These are phyloP conservation scores for Colletotrichum sp. DNA, from an alignment of 2,329 filamentous ascomycete genomes.

Conservation along the genomic window DNA sequence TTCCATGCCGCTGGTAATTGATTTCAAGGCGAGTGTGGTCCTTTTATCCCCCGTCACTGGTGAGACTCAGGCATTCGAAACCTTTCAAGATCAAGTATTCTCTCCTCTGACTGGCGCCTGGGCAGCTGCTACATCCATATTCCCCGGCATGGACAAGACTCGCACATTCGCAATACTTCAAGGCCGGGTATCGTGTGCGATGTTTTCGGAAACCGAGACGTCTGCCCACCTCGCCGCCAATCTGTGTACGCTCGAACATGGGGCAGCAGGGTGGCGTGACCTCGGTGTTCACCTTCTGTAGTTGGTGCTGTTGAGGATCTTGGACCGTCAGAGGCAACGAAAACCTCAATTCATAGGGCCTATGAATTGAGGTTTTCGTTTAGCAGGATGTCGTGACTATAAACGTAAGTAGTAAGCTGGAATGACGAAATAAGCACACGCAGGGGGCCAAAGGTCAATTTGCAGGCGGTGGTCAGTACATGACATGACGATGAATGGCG, in stretches of 20 bases:
- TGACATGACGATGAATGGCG: background rate
- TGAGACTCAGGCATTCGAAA: background rate
- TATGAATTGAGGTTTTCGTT: fast-evolving
- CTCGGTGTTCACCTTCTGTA: background rate
- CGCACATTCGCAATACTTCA: fast-evolving
- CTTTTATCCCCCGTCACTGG: background rate
- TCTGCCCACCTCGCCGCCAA: background rate
- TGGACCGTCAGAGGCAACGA: too few relatives aligned
- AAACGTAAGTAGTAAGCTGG: too few relatives aligned
- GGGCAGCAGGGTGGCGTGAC: fast-evolving
- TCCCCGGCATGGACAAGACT: background rate
- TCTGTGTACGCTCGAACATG: background rate
- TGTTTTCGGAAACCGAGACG: background rate
- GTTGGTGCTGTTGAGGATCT: too few relatives aligned
- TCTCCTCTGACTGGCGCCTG: background rate
- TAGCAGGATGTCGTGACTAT: fast-evolving
- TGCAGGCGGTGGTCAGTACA: too few relatives aligned
- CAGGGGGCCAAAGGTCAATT: too few relatives aligned
- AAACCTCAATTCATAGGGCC: too few relatives aligned
- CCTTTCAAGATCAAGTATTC: background rate
- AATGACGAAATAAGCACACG: too few relatives aligned
- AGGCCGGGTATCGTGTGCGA: background rate
- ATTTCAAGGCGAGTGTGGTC: background rate
- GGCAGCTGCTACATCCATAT: background rate
- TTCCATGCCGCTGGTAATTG: background rate